phyloP scores from a whole-genome alignment of 495 filamentous ascomycete species.

The Lasiosphaeria hispida region DNA sequence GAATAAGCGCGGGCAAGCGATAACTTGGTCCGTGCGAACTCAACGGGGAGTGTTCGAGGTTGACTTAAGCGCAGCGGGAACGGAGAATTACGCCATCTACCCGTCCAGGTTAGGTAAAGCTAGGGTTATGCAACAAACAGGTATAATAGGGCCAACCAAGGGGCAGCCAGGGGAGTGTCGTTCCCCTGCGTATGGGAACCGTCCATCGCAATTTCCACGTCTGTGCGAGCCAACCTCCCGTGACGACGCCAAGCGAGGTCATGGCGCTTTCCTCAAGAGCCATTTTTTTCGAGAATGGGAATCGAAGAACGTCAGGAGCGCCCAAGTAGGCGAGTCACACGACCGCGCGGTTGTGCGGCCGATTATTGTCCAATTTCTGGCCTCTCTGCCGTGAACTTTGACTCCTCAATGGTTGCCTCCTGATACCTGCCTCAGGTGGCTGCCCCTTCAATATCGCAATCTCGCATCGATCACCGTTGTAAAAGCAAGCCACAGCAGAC shows the following conservation, averaged over 20 bases:
- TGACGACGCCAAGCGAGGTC: background rate
- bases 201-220: background rate
- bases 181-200: too few relatives aligned
- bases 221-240: constrained; percentile 2
- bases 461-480: too few relatives aligned
- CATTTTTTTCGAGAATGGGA: constrained; percentile 9
- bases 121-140: too few relatives aligned
- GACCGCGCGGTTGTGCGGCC: constrained; percentile 1
- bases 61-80: too few relatives aligned
- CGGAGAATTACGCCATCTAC: too few relatives aligned
- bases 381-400: background rate
- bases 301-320: constrained; percentile 6
- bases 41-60: too few relatives aligned
- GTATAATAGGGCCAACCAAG: too few relatives aligned
- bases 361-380: background rate
- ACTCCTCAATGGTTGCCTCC: constrained; percentile 6
- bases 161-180: too few relatives aligned
- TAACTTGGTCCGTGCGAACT: too few relatives aligned
- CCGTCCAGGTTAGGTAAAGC: too few relatives aligned
- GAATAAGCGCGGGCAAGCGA: too few relatives aligned
- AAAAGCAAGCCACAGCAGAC: too few relatives aligned
- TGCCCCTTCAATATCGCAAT: background rate
- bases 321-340: constrained; percentile 1
- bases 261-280: background rate
- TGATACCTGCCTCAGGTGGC: background rate